These are phyloP conservation scores for Hypseocharis bilobata DNA, from an alignment of 441 rosid species.

Conservation along the genomic window DNA sequence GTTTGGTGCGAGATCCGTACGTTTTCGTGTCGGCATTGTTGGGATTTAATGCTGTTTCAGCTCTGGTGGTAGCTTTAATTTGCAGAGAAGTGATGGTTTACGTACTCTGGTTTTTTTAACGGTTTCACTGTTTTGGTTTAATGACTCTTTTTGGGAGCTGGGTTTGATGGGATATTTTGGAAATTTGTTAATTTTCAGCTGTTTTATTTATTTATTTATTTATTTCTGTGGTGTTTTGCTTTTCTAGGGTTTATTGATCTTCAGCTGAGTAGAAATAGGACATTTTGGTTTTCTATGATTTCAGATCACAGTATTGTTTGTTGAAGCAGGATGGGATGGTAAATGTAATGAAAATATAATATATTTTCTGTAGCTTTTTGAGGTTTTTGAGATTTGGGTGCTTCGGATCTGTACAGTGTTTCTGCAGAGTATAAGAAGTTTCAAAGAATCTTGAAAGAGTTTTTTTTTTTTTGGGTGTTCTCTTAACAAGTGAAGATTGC, in stretches of 20 bases:
- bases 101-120: slow-evolving; percentile 15
- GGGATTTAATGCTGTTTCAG: slow-evolving; percentile 25
- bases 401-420: slow-evolving; percentile 20
- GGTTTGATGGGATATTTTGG: not conserved
- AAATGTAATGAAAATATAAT: not conserved
- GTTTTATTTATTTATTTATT: too few relatives aligned
- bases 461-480: not conserved
- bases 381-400: slow-evolving; percentile 1
- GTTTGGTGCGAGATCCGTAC: slow-evolving; percentile 31
- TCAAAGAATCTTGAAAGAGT: too few relatives aligned
- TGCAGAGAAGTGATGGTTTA: slow-evolving; percentile 12
- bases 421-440: not conserved
- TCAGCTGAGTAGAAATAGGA: not conserved
- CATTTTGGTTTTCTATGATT: not conserved
- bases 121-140: slow-evolving; percentile 23
- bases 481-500: slow-evolving; percentile 2
- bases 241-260: not conserved
- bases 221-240: too few relatives aligned
- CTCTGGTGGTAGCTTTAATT: slow-evolving; percentile 19
- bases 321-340: not conserved
- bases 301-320: not conserved
- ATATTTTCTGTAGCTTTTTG: not conserved
- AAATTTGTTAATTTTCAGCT: not conserved
- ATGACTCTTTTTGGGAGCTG: not conserved
- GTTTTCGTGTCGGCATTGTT: slow-evolving; percentile 35